Conservation (phyloP, 805 yeast species). For the Naumovozyma castellii region DNA sequence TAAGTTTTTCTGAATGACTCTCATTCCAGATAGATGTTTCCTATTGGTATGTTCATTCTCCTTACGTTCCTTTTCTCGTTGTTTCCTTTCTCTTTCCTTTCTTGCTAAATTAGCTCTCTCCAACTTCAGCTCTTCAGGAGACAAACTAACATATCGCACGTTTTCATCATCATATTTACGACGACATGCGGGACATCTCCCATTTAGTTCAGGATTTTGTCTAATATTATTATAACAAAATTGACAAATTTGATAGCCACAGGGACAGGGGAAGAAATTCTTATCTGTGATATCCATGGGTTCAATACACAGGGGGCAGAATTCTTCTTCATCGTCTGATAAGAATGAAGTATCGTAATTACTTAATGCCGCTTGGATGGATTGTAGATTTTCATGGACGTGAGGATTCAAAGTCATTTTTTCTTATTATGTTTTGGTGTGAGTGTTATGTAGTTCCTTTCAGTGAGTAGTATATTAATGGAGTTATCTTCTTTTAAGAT, state of each 20-base stretch:
- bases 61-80: constrained; percentile 81
- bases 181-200: constrained; percentile 96
- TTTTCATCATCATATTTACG: constrained; percentile 86
- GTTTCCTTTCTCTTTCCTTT: constrained; percentile 73
- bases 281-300: constrained; percentile 95
- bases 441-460: too few relatives aligned
- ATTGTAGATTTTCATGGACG: constrained; percentile 24
- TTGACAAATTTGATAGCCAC: constrained; percentile 98
- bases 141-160: constrained; percentile 75
- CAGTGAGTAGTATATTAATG: too few relatives aligned
- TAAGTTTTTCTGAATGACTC: constrained; percentile 95
- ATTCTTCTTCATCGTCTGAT: constrained; percentile 31
- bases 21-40: constrained; percentile 89
- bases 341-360: constrained; percentile 28
- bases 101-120: constrained; percentile 76
- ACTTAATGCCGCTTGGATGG: constrained; percentile 24
- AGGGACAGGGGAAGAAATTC: constrained; percentile 97
- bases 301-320: constrained; percentile 89
- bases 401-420: constrained; percentile 21
- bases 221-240: constrained; percentile 95
- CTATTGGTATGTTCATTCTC: constrained; percentile 76
- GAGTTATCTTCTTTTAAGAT: too few relatives aligned
- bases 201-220: constrained; percentile 89
- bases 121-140: constrained; percentile 74
- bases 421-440: not conserved